Evolutionary conservation across 192 early-diverging fungal species (phyloP).

Genomic region (Phycomyces blakesleeanus): DNA sequence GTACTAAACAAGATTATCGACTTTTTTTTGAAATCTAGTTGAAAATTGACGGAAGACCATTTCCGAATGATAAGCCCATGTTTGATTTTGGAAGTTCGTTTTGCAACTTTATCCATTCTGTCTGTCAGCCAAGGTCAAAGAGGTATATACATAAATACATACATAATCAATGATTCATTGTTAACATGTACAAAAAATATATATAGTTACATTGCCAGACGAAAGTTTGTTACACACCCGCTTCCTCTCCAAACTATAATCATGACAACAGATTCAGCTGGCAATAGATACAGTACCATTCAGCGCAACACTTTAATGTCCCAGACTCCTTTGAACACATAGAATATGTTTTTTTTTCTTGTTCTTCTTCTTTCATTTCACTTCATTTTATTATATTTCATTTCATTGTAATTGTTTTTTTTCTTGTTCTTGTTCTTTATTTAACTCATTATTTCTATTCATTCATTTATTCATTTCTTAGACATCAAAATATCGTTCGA

Average conservation of each 20-base stretch:
- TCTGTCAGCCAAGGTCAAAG: conserved; percentile 51
- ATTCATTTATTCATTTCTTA: too few relatives aligned
- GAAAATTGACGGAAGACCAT: conserved; percentile 22
- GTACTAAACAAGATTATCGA: too few relatives aligned
- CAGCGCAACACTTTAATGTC: not conserved
- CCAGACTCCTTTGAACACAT: not conserved
- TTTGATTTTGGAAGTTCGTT: conserved; percentile 48
- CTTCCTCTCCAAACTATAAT: not conserved
- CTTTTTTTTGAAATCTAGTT: too few relatives aligned
- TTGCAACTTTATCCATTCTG: conserved; percentile 49
- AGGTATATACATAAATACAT: too few relatives aligned
- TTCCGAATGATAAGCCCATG: conserved; percentile 34
- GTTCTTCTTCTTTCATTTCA: not conserved
- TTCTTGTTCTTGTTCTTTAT: not conserved
- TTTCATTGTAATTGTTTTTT: not conserved
- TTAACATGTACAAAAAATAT: too few relatives aligned
- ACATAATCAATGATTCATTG: not conserved
- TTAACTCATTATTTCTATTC: too few relatives aligned
- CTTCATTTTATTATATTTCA: too few relatives aligned
- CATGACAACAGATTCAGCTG: not conserved
- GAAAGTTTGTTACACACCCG: conserved; percentile 9
- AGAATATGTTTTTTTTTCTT: not conserved
- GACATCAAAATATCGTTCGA: too few relatives aligned
- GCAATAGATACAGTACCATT: not conserved
- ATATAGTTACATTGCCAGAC: conserved; percentile 13